Percentiles rank a stretch among this genome's conserved stretches.
phyloP scores from a whole-genome alignment of 192 early-diverging fungal species.

The Dissophora ornata region DNA sequence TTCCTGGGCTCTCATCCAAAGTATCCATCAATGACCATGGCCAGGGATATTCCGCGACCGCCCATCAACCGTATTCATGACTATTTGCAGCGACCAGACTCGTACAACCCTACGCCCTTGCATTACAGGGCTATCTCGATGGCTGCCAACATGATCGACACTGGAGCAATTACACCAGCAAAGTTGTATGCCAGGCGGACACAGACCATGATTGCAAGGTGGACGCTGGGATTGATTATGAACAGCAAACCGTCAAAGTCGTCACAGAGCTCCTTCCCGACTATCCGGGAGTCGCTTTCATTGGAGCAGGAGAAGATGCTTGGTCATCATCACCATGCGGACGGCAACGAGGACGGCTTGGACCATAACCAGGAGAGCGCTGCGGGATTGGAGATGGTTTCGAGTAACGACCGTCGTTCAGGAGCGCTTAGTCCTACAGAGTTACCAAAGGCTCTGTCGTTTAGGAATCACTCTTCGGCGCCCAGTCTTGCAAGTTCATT shows the following conservation, averaged over 20 bases:
- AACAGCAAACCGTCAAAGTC: constrained; percentile 29
- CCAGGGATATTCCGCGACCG: constrained; percentile 40
- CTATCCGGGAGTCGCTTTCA: constrained; percentile 34
- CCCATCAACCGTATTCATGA: constrained; percentile 45
- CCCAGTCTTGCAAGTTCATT: constrained; percentile 32
- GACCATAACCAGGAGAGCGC: background rate
- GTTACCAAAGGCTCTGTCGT: constrained; percentile 31
- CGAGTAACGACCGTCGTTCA: constrained; percentile 21
- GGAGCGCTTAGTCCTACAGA: constrained; percentile 23
- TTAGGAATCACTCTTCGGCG: constrained; percentile 17
- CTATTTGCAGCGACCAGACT: constrained; percentile 36
- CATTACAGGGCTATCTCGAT: constrained; percentile 49
- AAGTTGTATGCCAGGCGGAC: constrained; percentile 44
- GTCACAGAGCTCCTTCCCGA: constrained; percentile 13
- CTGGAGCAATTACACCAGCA: constrained; percentile 49
- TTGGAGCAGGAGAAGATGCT: constrained; percentile 28
- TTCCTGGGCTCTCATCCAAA: constrained; percentile 9
- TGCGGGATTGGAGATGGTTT: constrained; percentile 16
- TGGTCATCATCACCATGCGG: background rate
- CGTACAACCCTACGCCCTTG: constrained; percentile 43
- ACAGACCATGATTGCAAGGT: constrained; percentile 53
- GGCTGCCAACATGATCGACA: constrained; percentile 48
- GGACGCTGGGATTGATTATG: constrained; percentile 49
- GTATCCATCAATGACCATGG: constrained; percentile 35
- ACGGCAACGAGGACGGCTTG: constrained; percentile 4